Evolutionary conservation across 176 grass and related monocot genomes (phyloP).

Genomic region (Zoysia japonica): DNA sequence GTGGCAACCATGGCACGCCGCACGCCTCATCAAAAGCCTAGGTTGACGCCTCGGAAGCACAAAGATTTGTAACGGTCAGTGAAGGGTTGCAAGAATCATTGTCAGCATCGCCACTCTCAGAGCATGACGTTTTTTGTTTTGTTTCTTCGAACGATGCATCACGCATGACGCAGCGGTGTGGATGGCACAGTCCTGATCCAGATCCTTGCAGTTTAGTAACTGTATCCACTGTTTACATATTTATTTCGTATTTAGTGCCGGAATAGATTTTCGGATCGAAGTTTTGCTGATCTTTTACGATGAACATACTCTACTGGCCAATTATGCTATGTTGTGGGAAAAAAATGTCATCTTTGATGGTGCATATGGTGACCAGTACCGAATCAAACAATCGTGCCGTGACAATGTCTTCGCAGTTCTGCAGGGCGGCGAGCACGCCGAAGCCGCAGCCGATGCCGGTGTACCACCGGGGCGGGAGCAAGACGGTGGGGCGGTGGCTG

Average conservation of each 20-base stretch:
- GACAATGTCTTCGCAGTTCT: conserved; percentile 54
- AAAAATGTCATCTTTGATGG: conserved; percentile 25
- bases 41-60: conserved; percentile 32
- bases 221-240: no score
- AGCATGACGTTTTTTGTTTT: no score
- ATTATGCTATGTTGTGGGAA: no score
- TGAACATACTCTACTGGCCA: background rate
- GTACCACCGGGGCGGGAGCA: conserved; percentile 55
- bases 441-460: conserved; percentile 44
- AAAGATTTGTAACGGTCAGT: conserved; percentile 25
- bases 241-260: no score
- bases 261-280: no score
- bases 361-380: background rate
- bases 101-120: background rate
- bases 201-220: no score
- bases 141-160: no score
- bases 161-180: no score
- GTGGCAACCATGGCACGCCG: conserved; percentile 22
- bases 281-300: background rate
- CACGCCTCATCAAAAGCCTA: conserved; percentile 35
- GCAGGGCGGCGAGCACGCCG: conserved; percentile 53
- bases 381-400: background rate
- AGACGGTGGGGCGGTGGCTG: conserved; percentile 93
- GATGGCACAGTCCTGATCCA: no score
- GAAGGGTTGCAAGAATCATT: background rate